phyloP scores from a whole-genome alignment of 2,329 filamentous ascomycete species.

The Chrysoporthe cubensis region DNA sequence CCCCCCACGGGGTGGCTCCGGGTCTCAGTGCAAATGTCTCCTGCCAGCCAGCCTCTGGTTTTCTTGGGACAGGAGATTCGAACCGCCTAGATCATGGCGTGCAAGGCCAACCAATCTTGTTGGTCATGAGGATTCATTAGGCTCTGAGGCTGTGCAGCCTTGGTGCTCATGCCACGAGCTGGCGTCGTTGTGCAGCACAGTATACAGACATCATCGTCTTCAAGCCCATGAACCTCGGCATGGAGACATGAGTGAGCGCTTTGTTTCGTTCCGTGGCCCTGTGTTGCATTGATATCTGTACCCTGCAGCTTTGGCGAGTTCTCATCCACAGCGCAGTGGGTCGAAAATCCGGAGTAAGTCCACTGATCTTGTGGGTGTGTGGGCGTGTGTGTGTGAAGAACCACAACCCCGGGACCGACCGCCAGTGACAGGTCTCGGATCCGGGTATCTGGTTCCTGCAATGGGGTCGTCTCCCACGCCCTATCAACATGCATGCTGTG shows the following conservation, averaged over 20 bases:
- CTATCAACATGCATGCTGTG: too few species aligned
- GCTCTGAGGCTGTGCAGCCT: neutral
- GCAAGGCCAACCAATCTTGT: neutral
- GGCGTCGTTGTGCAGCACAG: too few species aligned
- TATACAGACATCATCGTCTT: too few species aligned
- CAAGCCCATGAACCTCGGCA: neutral
- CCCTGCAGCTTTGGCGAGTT: neutral
- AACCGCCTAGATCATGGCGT: too few species aligned
- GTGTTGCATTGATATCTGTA: neutral
- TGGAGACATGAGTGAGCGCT: neutral
- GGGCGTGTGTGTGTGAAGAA: neutral
- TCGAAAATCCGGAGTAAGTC: neutral
- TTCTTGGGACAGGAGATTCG: neutral
- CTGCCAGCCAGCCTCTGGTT: neutral
- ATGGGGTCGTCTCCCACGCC: neutral
- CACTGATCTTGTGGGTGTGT: neutral
- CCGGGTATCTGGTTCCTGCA: neutral
- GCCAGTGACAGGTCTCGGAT: slow-evolving; percentile 5
- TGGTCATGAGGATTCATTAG: neutral
- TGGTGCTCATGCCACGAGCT: neutral
- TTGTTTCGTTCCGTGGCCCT: neutral
- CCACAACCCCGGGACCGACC: slow-evolving; percentile 4
- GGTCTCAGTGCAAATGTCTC: neutral
- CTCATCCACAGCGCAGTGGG: neutral
- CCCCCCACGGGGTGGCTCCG: neutral